These are phyloP conservation scores for Suhomyces terraborum DNA, from an alignment of 1,139 yeast species.

Conservation along the genomic window DNA sequence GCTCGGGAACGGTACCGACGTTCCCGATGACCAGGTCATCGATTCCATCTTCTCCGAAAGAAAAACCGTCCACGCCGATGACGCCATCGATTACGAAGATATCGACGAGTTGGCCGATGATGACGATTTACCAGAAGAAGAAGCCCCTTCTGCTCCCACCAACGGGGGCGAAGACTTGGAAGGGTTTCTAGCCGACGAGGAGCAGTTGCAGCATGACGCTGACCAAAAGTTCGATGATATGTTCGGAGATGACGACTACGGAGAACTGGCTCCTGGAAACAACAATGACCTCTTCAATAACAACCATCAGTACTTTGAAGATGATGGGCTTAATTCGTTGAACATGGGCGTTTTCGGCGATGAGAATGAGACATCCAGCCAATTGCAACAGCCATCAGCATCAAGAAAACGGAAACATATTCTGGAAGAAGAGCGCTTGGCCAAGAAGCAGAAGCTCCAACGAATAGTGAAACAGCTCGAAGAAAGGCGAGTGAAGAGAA, in stretches of 20 bases:
- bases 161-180: conserved; percentile 10
- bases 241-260: conserved; percentile 41
- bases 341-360: conserved; percentile 41
- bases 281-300: conserved; percentile 20
- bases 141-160: conserved; percentile 18
- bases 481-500: conserved; percentile 33
- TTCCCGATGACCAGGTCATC: conserved; percentile 39
- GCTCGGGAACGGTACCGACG: conserved; percentile 21
- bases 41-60: conserved; percentile 43
- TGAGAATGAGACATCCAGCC: conserved; percentile 17
- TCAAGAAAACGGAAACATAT: conserved; percentile 23
- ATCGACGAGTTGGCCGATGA: conserved; percentile 93
- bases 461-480: conserved; percentile 37
- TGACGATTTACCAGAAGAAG: conserved; percentile 61
- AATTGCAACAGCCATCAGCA: conserved; percentile 15
- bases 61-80: conserved; percentile 72
- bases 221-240: conserved; percentile 51
- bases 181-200: conserved; percentile 20
- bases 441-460: conserved; percentile 30
- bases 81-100: conserved; percentile 94
- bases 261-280: conserved; percentile 13
- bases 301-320: conserved; percentile 37
- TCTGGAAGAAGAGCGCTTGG: conserved; percentile 23
- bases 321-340: conserved; percentile 44
- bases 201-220: conserved; percentile 29